phyloP scores from a whole-genome alignment of 345 rosid genomes.

The Eucalyptus albens region DNA sequence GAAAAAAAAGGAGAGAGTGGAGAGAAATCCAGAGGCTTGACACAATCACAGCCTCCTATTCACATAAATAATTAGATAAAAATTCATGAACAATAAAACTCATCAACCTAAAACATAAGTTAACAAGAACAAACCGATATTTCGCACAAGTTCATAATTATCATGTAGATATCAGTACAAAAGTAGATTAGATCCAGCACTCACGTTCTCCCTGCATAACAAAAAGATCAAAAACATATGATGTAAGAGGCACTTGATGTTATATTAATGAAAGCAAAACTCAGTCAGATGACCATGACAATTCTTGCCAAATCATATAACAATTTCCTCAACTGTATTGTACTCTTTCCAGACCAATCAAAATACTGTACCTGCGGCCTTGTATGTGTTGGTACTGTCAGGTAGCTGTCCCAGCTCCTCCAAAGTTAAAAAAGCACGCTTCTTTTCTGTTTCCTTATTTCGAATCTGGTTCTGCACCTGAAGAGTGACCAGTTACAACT shows the following conservation, averaged over 20 bases:
- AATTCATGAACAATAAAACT: neutral
- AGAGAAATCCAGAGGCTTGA: neutral
- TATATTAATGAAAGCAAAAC: neutral
- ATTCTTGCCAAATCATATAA: neutral
- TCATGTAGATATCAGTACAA: neutral
- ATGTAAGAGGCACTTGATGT: neutral
- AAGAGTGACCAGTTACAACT: neutral
- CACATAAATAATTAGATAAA: neutral
- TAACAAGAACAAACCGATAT: neutral
- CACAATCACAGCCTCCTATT: neutral
- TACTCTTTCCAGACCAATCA: neutral
- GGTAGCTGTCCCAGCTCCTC: constrained; percentile 78
- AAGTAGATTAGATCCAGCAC: constrained; percentile 11
- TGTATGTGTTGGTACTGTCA: constrained; percentile 75
- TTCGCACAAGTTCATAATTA: neutral
- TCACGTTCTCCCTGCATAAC: constrained; percentile 94
- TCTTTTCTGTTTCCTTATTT: constrained; percentile 82
- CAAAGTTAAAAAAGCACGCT: constrained; percentile 87
- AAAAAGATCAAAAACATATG: neutral
- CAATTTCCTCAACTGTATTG: neutral
- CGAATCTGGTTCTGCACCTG: constrained; percentile 89
- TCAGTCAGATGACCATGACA: neutral
- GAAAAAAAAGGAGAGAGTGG: neutral
- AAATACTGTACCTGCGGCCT: constrained; percentile 48
- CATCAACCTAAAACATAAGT: neutral